Evolutionary conservation across 345 rosid species (phyloP).

Genomic region (Citrus maxima): DNA sequence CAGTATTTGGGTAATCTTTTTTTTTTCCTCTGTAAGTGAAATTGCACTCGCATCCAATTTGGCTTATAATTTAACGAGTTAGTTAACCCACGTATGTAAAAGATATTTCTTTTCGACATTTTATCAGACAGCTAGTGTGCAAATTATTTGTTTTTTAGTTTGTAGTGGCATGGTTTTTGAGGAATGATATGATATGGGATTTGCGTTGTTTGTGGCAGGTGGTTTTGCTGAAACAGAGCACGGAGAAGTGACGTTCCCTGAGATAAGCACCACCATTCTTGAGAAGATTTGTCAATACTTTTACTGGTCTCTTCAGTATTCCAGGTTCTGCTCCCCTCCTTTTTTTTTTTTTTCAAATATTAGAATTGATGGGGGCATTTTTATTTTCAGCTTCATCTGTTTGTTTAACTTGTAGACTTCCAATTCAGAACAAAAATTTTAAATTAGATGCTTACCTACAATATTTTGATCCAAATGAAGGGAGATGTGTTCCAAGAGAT

Average conservation of each 20-base stretch:
- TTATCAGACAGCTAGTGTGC: background rate
- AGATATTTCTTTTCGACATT: background rate
- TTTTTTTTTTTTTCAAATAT: background rate
- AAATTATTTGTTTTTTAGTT: too few species aligned
- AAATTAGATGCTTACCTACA: background rate
- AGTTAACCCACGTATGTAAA: background rate
- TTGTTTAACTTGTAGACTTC: background rate
- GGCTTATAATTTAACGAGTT: background rate
- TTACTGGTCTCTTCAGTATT: constrained; percentile 47
- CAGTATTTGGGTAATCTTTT: background rate
- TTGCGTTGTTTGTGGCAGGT: constrained; percentile 22
- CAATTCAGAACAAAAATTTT: background rate
- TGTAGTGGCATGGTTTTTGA: background rate
- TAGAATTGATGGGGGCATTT: background rate
- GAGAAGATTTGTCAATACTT: constrained; percentile 50
- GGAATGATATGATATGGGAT: background rate
- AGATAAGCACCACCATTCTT: constrained; percentile 39
- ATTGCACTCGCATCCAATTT: background rate
- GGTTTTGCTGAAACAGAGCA: constrained; percentile 38
- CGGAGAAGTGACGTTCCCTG: constrained; percentile 46
- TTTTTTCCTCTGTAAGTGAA: background rate
- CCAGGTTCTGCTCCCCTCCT: constrained; percentile 25
- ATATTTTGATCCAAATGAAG: background rate
- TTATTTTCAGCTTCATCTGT: background rate
- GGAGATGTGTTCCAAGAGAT: background rate